Evolutionary conservation across 768 basidiomycete genomes (phyloP), one percentile per base, ranked within the genome.

Genomic region (Obba rivulosa): DNA sequence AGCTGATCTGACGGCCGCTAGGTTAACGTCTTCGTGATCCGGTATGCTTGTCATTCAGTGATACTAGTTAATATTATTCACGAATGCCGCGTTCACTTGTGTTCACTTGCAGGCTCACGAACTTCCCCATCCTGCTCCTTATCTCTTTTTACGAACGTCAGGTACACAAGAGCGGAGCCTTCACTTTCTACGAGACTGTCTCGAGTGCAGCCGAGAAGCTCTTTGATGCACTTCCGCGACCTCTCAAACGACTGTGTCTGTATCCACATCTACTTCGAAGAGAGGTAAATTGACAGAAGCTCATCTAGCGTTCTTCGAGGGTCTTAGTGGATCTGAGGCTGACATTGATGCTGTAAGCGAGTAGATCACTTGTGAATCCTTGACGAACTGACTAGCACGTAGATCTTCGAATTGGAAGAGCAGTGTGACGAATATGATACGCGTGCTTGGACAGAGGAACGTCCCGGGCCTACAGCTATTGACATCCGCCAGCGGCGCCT

Each of bases 141-240:
- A 92, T 96, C 44, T 85, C 92, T 2, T 69, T 85, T 45, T 95
- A 94, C 60, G 93, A 95, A 66, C 78, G 93, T 14, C 87, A 92
- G 62, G 78, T 85, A 2, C 89, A 89, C 66, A 73, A 68, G 18
- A 77, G 74, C 3, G 81, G 80, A 1, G 78, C 87, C 0, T 68
- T 72, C 2, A 80, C 76, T 20, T 80, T 94, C 55, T 79, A 80
- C 51, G 90, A 95, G 51, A 89, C 88, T 0, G 53, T 93, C 10
- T 63, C 74, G 10, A 77, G 80, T 39, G 71, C 82, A 3, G 72
- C 79, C 3, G 92, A 95, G 55, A 81, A 72, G 51, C 65, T 84
- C 39, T 72, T 84, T 34, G 92, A 93, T 46, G 78, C 77, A 0
- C 66, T 95, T 8, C 93, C 94, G 20, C 75, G 88, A n/a, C 61